Evolutionary conservation across 495 filamentous ascomycete species (phyloP).

Genomic region (Neurospora sp.): DNA sequence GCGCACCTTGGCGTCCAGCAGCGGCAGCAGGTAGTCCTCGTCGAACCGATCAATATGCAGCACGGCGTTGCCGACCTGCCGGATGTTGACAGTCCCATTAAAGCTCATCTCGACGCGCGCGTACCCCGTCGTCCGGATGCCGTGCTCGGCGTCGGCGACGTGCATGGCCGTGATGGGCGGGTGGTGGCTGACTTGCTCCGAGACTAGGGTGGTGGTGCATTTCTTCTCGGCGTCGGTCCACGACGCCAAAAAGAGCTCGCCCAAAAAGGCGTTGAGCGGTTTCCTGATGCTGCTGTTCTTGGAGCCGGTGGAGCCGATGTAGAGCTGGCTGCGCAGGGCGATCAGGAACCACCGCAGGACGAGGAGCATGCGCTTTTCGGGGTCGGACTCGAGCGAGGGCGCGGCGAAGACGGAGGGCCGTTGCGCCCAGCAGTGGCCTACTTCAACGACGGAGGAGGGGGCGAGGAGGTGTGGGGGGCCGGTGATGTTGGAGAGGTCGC

Average conservation of each 20-base stretch:
- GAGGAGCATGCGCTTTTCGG: conserved; percentile 60
- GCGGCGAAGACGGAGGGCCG: conserved; percentile 71
- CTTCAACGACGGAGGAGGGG: conserved; percentile 69
- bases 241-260: conserved; percentile 75
- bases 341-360: conserved; percentile 80
- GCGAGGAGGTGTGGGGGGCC: conserved; percentile 80
- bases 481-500: conserved; percentile 76
- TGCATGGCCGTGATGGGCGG: conserved; percentile 86
- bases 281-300: conserved; percentile 39
- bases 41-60: conserved; percentile 35
- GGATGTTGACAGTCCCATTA: conserved; percentile 64
- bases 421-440: conserved; percentile 81
- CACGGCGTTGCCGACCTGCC: conserved; percentile 72
- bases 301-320: conserved; percentile 15
- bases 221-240: conserved; percentile 90
- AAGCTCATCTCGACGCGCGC: conserved; percentile 83
- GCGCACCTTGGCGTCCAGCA: conserved; percentile 35
- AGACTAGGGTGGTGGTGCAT: conserved; percentile 93
- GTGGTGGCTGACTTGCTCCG: conserved; percentile 97
- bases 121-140: conserved; percentile 71
- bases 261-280: conserved; percentile 91
- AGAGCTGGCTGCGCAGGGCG: conserved; percentile 71
- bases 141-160: conserved; percentile 64
- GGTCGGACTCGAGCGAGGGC: conserved; percentile 59
- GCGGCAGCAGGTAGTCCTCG: conserved; percentile 40